Evolutionary conservation across 331 rosid genomes (phyloP).

Genomic region (Malus hybrid): DNA sequence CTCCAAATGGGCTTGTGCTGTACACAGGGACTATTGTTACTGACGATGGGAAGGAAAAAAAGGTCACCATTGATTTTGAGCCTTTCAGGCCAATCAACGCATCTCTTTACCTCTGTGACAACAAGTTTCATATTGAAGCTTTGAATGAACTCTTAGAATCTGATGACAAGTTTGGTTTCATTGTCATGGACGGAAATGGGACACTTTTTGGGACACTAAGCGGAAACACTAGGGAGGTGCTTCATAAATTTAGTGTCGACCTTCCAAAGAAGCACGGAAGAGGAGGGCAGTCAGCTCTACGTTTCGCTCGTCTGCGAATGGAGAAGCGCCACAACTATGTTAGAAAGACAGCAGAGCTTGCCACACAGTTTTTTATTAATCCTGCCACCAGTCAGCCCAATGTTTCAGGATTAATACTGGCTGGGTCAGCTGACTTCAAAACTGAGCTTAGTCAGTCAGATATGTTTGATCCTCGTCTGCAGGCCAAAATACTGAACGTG

Average conservation of each 20-base stretch:
- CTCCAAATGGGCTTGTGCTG: slow-evolving; percentile 68
- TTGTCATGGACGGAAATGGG: slow-evolving; percentile 80
- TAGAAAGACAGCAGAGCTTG: slow-evolving; percentile 77
- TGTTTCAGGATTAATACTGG: slow-evolving; percentile 65
- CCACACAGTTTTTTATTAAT: slow-evolving; percentile 64
- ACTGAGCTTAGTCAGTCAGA: slow-evolving; percentile 81
- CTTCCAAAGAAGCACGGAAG: slow-evolving; percentile 80
- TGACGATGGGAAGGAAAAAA: slow-evolving; percentile 73
- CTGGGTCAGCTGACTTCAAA: slow-evolving; percentile 81
- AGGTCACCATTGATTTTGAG: slow-evolving; percentile 72
- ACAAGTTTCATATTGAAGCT: slow-evolving; percentile 70
- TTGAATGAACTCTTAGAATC: slow-evolving; percentile 62
- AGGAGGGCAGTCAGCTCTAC: slow-evolving; percentile 77
- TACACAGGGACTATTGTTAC: slow-evolving; percentile 71
- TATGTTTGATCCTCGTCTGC: slow-evolving; percentile 82
- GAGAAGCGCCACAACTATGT: slow-evolving; percentile 78
- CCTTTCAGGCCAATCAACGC: slow-evolving; percentile 70
- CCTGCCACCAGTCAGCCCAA: slow-evolving; percentile 74
- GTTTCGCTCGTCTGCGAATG: slow-evolving; percentile 83
- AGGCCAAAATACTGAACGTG: slow-evolving; percentile 60
- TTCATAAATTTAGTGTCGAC: slow-evolving; percentile 68
- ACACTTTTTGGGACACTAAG: slow-evolving; percentile 74
- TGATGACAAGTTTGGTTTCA: slow-evolving; percentile 76
- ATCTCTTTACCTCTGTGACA: slow-evolving; percentile 68
- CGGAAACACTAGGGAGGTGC: slow-evolving; percentile 70